These are phyloP conservation scores for Caryopteris hybrid DNA, from an alignment of 305 asterid genomes.

Conservation along the genomic window DNA sequence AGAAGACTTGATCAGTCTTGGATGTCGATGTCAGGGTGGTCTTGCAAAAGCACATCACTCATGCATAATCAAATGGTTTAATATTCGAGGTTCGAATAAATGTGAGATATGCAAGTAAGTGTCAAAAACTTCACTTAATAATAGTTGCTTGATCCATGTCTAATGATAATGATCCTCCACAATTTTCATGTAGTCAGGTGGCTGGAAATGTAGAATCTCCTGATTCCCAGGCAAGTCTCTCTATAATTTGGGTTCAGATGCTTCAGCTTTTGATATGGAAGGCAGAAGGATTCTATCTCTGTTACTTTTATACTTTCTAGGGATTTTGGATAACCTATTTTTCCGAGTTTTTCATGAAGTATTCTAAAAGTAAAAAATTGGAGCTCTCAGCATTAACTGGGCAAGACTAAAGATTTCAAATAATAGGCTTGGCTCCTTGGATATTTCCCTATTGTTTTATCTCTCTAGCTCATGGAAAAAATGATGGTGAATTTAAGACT, in stretches of 20 bases:
- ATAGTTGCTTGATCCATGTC: not conserved
- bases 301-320: not conserved
- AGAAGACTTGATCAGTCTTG: constrained; percentile 66
- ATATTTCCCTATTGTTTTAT: not conserved
- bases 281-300: not conserved
- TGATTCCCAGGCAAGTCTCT: constrained; percentile 52
- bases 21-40: constrained; percentile 73
- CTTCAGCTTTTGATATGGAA: constrained; percentile 9
- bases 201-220: constrained; percentile 59
- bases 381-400: not conserved
- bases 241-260: constrained; percentile 7
- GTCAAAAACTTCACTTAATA: constrained; percentile 1
- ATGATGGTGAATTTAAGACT: not conserved
- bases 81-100: constrained; percentile 64
- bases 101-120: constrained; percentile 87
- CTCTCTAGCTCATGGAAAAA: constrained; percentile 1
- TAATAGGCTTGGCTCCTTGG: not conserved
- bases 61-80: constrained; percentile 68
- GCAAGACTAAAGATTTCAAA: not conserved
- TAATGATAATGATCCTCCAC: constrained; percentile 19
- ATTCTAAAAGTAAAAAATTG: not conserved
- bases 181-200: constrained; percentile 51
- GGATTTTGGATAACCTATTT: not conserved
- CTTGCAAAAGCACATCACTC: constrained; percentile 69
- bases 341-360: not conserved